Evolutionary conservation across 2,329 filamentous ascomycete genomes (phyloP).

Genomic region (Aspergillus cejpii): DNA sequence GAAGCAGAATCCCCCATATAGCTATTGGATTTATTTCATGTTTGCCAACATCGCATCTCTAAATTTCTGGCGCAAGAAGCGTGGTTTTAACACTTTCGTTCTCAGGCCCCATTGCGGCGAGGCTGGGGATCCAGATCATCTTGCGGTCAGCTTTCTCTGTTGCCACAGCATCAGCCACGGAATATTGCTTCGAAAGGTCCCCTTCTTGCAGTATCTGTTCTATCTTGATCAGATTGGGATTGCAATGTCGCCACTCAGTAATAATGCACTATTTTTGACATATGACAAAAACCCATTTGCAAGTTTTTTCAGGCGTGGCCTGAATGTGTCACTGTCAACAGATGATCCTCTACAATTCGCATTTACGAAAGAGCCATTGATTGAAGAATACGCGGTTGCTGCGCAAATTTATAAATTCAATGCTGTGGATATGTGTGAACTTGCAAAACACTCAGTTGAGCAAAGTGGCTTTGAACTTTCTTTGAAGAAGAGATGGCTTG

Average conservation of each 20-base stretch:
- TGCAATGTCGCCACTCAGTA: slow-evolving; percentile 97
- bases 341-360: slow-evolving; percentile 97
- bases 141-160: slow-evolving; percentile 84
- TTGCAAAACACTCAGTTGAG: slow-evolving; percentile 90
- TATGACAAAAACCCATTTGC: slow-evolving; percentile 97
- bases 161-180: slow-evolving; percentile 97
- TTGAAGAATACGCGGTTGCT: slow-evolving; percentile 96
- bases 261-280: slow-evolving; percentile 91
- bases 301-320: slow-evolving; percentile 86
- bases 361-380: slow-evolving; percentile 95
- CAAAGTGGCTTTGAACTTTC: slow-evolving; percentile 89
- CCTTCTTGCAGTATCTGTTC: slow-evolving; percentile 90
- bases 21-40: slow-evolving; percentile 97
- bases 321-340: slow-evolving; percentile 93
- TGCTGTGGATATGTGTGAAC: slow-evolving; percentile 95
- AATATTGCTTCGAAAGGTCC: slow-evolving; percentile 84
- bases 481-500: slow-evolving; percentile 89
- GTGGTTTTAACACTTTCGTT: slow-evolving; percentile 93
- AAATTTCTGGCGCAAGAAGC: slow-evolving; percentile 82
- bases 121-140: slow-evolving; percentile 91
- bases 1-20: slow-evolving; percentile 94
- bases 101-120: slow-evolving; percentile 93
- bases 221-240: slow-evolving; percentile 98
- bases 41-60: slow-evolving; percentile 90
- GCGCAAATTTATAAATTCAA: slow-evolving; percentile 98